Evolutionary conservation across 495 filamentous ascomycete genomes (phyloP).

Genomic region (Penicillium argentinense): DNA sequence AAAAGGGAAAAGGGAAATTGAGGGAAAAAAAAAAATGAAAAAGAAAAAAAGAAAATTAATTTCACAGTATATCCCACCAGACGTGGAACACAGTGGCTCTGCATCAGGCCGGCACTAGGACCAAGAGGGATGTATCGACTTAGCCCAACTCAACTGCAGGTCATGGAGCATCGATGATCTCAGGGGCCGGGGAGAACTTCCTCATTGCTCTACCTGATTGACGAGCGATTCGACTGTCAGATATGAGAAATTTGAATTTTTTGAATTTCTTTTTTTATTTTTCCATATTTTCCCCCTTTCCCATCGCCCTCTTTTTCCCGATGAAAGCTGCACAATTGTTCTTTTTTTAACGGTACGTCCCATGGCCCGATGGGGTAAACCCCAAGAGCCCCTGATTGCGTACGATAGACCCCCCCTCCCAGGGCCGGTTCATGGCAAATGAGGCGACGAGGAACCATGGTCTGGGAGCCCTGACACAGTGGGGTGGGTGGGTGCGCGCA

Average conservation of each 20-base stretch:
- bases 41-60: conserved; percentile 1
- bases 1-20: not conserved
- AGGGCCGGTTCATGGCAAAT: conserved; percentile 29
- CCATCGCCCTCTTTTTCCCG: too few species aligned
- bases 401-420: conserved; percentile 23
- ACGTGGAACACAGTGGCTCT: conserved; percentile 34
- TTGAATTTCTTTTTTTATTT: not conserved
- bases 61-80: conserved; percentile 19
- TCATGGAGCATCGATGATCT: conserved; percentile 27
- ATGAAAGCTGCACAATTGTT: too few species aligned
- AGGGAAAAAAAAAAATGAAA: conserved; percentile 3
- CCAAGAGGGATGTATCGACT: conserved; percentile 32
- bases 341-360: not conserved
- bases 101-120: conserved; percentile 29
- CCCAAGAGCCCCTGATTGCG: conserved; percentile 29
- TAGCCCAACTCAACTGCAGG: conserved; percentile 24
- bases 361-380: conserved; percentile 16
- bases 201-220: not conserved
- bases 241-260: too few species aligned
- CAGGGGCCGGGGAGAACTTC: conserved; percentile 15
- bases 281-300: not conserved
- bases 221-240: too few species aligned
- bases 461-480: conserved; percentile 32
- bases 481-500: conserved; percentile 22
- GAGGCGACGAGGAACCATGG: conserved; percentile 33